phyloP scores from a whole-genome alignment of 78 protist species.

The Dictyostelium brefeldianum region DNA sequence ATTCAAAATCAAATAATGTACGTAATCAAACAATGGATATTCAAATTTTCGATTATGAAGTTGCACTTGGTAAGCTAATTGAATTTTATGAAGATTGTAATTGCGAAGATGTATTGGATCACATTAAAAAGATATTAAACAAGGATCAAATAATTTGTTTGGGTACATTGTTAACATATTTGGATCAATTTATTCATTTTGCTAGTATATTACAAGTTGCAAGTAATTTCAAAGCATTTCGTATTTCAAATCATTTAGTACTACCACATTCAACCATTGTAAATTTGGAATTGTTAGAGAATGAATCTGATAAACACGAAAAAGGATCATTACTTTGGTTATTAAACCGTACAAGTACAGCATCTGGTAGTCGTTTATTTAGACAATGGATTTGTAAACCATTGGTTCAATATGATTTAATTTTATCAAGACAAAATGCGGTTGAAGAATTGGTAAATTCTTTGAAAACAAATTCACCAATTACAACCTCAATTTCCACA shows the following conservation, averaged over 20 bases:
- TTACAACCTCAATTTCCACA: background rate
- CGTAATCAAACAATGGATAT: slow-evolving; percentile 41
- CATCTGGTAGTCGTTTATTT: slow-evolving; percentile 69
- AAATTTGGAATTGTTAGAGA: slow-evolving; percentile 60
- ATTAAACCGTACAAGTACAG: slow-evolving; percentile 69
- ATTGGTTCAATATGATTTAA: slow-evolving; percentile 29
- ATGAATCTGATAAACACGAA: slow-evolving; percentile 51
- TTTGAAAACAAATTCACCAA: background rate
- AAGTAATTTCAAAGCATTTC: slow-evolving; percentile 54
- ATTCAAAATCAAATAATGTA: slow-evolving; percentile 46
- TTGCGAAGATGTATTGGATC: background rate
- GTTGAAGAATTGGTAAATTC: slow-evolving; percentile 40
- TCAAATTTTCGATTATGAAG: slow-evolving; percentile 33
- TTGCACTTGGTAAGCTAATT: background rate
- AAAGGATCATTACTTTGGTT: slow-evolving; percentile 83
- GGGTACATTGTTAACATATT: slow-evolving; percentile 4
- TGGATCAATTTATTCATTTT: slow-evolving; percentile 55
- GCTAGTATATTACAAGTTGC: slow-evolving; percentile 10
- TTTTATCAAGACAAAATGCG: slow-evolving; percentile 54
- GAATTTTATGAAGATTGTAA: slow-evolving; percentile 8
- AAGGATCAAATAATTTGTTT: slow-evolving; percentile 16
- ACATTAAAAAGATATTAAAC: background rate
- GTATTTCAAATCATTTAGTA: slow-evolving; percentile 15
- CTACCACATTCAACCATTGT: slow-evolving; percentile 71
- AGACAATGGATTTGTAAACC: slow-evolving; percentile 81